These are phyloP conservation scores for Pseudognaphalium luteoalbum DNA, from an alignment of 129 eudicot genomes.

Conservation along the genomic window DNA sequence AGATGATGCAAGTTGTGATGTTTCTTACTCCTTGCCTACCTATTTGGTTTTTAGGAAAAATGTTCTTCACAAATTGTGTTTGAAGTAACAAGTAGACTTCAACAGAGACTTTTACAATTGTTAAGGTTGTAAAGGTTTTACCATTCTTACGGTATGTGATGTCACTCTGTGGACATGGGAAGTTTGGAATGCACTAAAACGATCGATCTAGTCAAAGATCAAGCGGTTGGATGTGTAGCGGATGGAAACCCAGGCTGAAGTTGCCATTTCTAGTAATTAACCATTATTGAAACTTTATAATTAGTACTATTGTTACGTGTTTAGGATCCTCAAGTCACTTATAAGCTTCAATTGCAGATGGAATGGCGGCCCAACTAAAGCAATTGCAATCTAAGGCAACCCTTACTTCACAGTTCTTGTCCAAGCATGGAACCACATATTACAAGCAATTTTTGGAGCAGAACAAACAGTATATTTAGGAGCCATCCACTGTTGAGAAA, in stretches of 20 bases:
- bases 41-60: too few species aligned
- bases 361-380: slow-evolving; percentile 63
- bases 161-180: too few species aligned
- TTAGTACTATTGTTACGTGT: slow-evolving; percentile 1
- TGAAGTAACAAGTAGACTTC: too few species aligned
- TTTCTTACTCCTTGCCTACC: too few species aligned
- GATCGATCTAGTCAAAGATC: too few species aligned
- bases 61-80: too few species aligned
- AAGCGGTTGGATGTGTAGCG: too few species aligned
- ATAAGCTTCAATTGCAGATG: slow-evolving; percentile 23
- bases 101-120: too few species aligned
- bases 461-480: slow-evolving; percentile 68
- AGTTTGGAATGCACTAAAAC: too few species aligned
- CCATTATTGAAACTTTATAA: background rate
- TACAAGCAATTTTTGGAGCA: slow-evolving; percentile 79
- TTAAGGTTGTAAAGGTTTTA: too few species aligned
- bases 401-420: slow-evolving; percentile 54
- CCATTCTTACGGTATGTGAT: too few species aligned
- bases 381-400: slow-evolving; percentile 64
- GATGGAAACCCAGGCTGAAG: background rate
- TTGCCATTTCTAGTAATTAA: background rate
- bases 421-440: slow-evolving; percentile 65
- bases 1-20: too few species aligned
- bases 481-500: slow-evolving; percentile 78
- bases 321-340: slow-evolving; percentile 8